Conservation (phyloP, 139 green algal species). For the Chlorella sp. region DNA sequence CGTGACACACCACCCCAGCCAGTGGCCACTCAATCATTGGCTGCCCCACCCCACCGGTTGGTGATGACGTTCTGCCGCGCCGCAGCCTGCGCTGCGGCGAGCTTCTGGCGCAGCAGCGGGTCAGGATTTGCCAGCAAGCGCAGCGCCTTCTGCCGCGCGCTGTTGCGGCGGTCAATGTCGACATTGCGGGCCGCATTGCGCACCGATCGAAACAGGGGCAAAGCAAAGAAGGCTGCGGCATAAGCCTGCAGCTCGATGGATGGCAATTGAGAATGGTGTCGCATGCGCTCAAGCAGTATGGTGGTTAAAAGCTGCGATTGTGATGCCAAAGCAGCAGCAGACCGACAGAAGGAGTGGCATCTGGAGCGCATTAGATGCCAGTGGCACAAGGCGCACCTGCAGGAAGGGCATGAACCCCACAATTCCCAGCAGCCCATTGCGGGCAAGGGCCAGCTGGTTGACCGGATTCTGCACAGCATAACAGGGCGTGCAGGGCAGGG, state of each 20-base stretch:
- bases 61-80: constrained; percentile 13
- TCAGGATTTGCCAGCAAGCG: constrained; percentile 25
- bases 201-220: constrained; percentile 80
- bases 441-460: constrained; percentile 49
- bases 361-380: no score
- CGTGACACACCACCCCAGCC: no score
- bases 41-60: background rate
- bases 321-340: background rate
- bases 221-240: constrained; percentile 88
- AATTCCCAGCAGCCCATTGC: constrained; percentile 56
- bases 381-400: background rate
- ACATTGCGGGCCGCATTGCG: constrained; percentile 64
- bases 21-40: no score
- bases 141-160: constrained; percentile 52
- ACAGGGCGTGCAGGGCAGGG: no score
- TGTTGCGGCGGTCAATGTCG: constrained; percentile 82
- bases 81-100: background rate
- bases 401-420: constrained; percentile 67
- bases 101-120: constrained; percentile 17
- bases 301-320: background rate
- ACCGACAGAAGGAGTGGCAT: background rate
- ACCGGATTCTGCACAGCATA: constrained; percentile 27
- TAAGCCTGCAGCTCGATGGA: constrained; percentile 69
- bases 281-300: background rate
- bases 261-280: no score